phyloP scores from a whole-genome alignment of 768 basidiomycete species.

The Saitozyma podzolica region DNA sequence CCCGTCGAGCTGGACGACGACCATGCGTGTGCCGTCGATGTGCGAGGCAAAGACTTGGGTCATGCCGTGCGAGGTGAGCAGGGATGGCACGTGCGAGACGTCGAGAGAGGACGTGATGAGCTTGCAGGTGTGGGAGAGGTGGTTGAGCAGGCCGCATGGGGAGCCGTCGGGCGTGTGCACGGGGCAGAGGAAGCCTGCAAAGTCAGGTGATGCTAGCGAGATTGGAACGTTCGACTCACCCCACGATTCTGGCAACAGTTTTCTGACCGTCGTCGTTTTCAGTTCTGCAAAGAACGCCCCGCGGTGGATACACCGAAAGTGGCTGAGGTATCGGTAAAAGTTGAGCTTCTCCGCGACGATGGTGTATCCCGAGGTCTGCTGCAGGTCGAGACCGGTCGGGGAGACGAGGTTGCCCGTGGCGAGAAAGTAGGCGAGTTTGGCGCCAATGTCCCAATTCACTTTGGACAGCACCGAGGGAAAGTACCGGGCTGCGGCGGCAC shows the following conservation, averaged over 20 bases:
- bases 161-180: constrained; percentile 98
- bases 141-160: constrained; percentile 96
- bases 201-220: constrained; percentile 12
- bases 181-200: constrained; percentile 87
- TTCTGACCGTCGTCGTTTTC: constrained; percentile 96
- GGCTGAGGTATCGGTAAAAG: constrained; percentile 96
- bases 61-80: constrained; percentile 89
- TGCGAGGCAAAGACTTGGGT: constrained; percentile 78
- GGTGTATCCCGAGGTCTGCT: constrained; percentile 97
- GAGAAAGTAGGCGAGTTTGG: constrained; percentile 86
- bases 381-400: constrained; percentile 90
- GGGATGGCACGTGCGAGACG: constrained; percentile 73
- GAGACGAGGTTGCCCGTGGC: constrained; percentile 96
- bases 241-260: constrained; percentile 96
- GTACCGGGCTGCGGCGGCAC: constrained; percentile 65
- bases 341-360: constrained; percentile 99
- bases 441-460: constrained; percentile 88
- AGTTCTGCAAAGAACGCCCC: constrained; percentile 99
- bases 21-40: constrained; percentile 75
- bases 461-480: constrained; percentile 71
- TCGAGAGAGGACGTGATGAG: constrained; percentile 76
- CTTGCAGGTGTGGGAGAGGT: constrained; percentile 88
- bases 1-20: constrained; percentile 94
- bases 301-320: constrained; percentile 97
- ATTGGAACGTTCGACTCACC: constrained; percentile 58